Evolutionary conservation across 2,329 filamentous ascomycete genomes (phyloP).

Genomic region (Fusarium setosum): DNA sequence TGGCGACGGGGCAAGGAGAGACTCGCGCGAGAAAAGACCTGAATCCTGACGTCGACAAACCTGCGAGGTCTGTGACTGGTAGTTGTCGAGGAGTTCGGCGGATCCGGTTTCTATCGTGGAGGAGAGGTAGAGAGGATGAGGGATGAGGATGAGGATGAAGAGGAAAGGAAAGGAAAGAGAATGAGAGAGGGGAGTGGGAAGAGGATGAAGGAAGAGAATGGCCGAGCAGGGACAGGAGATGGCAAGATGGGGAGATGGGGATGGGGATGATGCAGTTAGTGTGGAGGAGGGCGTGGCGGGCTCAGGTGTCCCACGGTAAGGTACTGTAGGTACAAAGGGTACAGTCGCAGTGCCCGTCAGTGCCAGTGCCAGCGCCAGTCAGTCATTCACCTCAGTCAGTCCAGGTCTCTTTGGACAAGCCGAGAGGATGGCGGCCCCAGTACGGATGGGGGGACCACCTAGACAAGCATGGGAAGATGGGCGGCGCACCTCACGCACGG

Average conservation of each 20-base stretch:
- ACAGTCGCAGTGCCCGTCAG: slow-evolving; percentile 32
- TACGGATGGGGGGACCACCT: slow-evolving; percentile 2
- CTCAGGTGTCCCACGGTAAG: slow-evolving; percentile 28
- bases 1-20: slow-evolving; percentile 36
- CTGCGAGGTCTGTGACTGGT: slow-evolving; percentile 46
- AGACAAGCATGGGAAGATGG: slow-evolving; percentile 7
- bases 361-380: slow-evolving; percentile 21
- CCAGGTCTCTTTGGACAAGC: too few species aligned
- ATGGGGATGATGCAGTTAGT: slow-evolving; percentile 41
- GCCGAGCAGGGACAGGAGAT: slow-evolving; percentile 33
- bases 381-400: background rate
- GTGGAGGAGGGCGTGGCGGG: slow-evolving; percentile 43
- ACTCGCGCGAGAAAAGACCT: slow-evolving; percentile 48
- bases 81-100: slow-evolving; percentile 49
- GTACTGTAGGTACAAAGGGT: slow-evolving; percentile 20
- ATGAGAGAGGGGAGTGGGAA: slow-evolving; percentile 24
- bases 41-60: slow-evolving; percentile 48
- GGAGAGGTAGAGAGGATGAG: slow-evolving; percentile 35
- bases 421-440: background rate
- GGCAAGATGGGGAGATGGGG: slow-evolving; percentile 41
- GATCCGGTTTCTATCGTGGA: slow-evolving; percentile 51
- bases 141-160: slow-evolving; percentile 33
- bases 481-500: slow-evolving; percentile 37
- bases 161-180: slow-evolving; percentile 36
- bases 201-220: slow-evolving; percentile 40